A percentile compares a stretch with the other conserved stretches of the same genome.
Evolutionary conservation across 257 asterid genomes (phyloP).

Genomic region (Plantago ovata): DNA sequence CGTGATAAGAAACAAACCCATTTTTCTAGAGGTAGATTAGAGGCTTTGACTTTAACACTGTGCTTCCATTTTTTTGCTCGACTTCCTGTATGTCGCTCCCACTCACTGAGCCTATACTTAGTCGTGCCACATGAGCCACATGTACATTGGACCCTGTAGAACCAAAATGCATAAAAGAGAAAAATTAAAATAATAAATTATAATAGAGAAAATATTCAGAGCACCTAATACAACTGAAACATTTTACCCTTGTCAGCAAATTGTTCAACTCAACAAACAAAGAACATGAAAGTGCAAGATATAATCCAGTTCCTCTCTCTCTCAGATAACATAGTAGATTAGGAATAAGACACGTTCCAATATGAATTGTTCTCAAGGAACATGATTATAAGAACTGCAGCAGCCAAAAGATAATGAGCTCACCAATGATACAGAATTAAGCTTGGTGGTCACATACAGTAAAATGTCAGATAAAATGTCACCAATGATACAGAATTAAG

Average conservation of each 20-base stretch:
- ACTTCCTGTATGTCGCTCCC: constrained; percentile 97
- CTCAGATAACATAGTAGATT: too few species aligned
- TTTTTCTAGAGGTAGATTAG: constrained; percentile 61
- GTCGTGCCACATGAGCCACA: constrained; percentile 82
- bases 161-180: neutral
- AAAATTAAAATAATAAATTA: neutral
- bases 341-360: too few species aligned
- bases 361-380: neutral
- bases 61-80: constrained; percentile 98
- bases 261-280: too few species aligned
- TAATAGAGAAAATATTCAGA: neutral
- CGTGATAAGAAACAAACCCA: constrained; percentile 58
- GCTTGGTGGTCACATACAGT: neutral
- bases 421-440: neutral
- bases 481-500: too few species aligned
- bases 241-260: too few species aligned
- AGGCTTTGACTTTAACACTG: constrained; percentile 81
- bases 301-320: too few species aligned
- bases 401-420: neutral
- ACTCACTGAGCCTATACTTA: constrained; percentile 71
- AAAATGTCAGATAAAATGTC: too few species aligned
- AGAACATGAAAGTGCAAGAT: too few species aligned
- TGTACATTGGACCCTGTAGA: constrained; percentile 79
- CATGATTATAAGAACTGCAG: neutral
- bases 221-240: neutral